Evolutionary conservation across 768 basidiomycete genomes (phyloP).

Genomic region (Xerocomellus dryophilus): DNA sequence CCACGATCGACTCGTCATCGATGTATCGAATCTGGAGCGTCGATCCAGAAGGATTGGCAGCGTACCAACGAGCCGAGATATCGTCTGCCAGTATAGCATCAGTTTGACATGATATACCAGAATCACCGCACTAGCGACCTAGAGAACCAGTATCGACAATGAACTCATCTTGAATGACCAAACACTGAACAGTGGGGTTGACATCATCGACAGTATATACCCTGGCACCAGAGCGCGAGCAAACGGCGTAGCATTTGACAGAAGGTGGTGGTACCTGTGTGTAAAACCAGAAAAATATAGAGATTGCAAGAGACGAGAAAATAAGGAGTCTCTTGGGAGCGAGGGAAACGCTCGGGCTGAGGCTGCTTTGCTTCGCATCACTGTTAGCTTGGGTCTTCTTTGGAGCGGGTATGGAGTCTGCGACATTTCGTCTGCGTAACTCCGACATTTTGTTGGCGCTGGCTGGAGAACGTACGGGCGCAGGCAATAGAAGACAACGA

Average conservation of each 20-base stretch:
- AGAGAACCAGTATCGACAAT: slow-evolving; percentile 56
- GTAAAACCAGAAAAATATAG: slow-evolving; percentile 10
- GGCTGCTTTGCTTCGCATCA: not conserved
- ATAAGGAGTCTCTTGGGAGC: slow-evolving; percentile 1
- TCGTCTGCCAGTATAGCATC: slow-evolving; percentile 36
- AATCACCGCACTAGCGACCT: slow-evolving; percentile 34
- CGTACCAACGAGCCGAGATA: slow-evolving; percentile 40
- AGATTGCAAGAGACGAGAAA: slow-evolving; percentile 5
- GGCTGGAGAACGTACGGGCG: not conserved
- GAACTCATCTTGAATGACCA: slow-evolving; percentile 50
- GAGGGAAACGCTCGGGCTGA: not conserved
- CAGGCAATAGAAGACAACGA: not conserved
- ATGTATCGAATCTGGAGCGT: slow-evolving; percentile 47
- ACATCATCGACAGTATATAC: slow-evolving; percentile 68
- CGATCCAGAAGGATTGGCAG: slow-evolving; percentile 22
- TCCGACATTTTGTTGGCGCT: slow-evolving; percentile 3
- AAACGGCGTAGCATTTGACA: slow-evolving; percentile 53
- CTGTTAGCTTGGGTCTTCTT: not conserved
- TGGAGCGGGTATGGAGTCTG: not conserved
- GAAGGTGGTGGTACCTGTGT: slow-evolving; percentile 5
- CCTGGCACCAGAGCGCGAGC: slow-evolving; percentile 47
- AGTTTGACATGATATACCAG: not conserved
- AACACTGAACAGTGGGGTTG: slow-evolving; percentile 55
- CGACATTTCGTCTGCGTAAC: slow-evolving; percentile 11
- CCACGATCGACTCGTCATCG: slow-evolving; percentile 54